These are phyloP conservation scores for Vitis hybrid DNA, from an alignment of 177 flowering plant species.

Conservation along the genomic window DNA sequence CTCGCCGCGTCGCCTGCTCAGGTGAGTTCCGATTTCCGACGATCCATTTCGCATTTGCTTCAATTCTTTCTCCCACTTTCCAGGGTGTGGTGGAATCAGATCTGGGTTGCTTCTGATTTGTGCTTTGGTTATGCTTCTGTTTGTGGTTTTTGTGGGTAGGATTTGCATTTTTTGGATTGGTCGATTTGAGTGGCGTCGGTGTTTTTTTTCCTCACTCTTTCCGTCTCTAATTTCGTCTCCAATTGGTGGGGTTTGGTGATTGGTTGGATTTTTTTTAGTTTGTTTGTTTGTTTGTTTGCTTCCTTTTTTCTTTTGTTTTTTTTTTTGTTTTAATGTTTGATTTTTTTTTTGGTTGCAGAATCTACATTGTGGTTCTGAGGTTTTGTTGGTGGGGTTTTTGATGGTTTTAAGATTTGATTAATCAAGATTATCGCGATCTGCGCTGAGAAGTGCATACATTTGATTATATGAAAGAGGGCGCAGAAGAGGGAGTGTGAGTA, in stretches of 20 bases:
- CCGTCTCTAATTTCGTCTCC: no score
- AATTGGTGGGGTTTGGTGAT: no score
- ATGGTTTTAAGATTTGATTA: constrained; percentile 8
- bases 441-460: constrained; percentile 3
- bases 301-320: background rate
- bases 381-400: constrained; percentile 8
- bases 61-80: background rate
- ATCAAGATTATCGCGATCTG: constrained; percentile 13
- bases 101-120: constrained; percentile 19
- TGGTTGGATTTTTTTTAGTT: background rate
- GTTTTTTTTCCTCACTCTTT: background rate
- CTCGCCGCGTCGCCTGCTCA: constrained; percentile 23
- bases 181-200: no score
- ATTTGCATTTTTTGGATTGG: no score
- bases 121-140: background rate
- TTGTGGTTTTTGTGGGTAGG: no score
- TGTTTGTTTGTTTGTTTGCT: background rate
- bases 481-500: constrained; percentile 12
- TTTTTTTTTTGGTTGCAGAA: constrained; percentile 1
- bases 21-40: constrained; percentile 25
- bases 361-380: constrained; percentile 5
- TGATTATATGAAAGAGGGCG: constrained; percentile 17
- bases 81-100: constrained; percentile 19
- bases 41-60: constrained; percentile 23
- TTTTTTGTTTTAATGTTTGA: background rate